These are phyloP conservation scores for Umbelopsis sp. DNA, from an alignment of 192 early-diverging fungal genomes.

Conservation along the genomic window DNA sequence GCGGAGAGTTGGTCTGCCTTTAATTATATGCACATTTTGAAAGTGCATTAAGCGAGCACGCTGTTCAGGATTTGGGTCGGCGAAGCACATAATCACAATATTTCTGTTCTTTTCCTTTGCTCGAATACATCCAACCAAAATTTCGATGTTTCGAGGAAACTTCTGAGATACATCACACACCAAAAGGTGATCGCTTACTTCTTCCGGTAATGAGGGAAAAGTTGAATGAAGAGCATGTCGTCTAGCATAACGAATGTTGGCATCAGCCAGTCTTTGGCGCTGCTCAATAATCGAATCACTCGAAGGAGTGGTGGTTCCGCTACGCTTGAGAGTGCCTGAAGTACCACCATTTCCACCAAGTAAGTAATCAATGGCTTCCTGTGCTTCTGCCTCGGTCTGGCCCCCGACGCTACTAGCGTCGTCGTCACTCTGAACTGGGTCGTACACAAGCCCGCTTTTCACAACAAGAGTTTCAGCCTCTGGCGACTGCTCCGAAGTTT, in stretches of 20 bases:
- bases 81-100: conserved; percentile 62
- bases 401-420: not conserved
- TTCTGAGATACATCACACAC: conserved; percentile 59
- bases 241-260: conserved; percentile 8
- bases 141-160: conserved; percentile 69
- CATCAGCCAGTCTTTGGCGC: not conserved
- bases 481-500: not conserved
- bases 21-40: conserved; percentile 54
- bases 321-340: not conserved
- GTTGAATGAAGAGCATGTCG: conserved; percentile 18
- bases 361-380: conserved; percentile 11
- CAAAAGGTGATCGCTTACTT: conserved; percentile 60
- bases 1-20: conserved; percentile 60
- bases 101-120: conserved; percentile 51
- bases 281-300: not conserved
- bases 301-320: conserved; percentile 1
- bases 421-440: conserved; percentile 2
- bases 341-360: not conserved
- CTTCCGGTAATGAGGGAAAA: conserved; percentile 25
- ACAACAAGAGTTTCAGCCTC: not conserved
- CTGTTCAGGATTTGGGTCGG: conserved; percentile 44
- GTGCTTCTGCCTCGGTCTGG: not conserved
- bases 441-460: conserved; percentile 2
- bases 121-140: conserved; percentile 68
- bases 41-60: conserved; percentile 50